Evolutionary conservation across 352 stramenopile genomes (phyloP).

Genomic region (Phytophthora idaei): DNA sequence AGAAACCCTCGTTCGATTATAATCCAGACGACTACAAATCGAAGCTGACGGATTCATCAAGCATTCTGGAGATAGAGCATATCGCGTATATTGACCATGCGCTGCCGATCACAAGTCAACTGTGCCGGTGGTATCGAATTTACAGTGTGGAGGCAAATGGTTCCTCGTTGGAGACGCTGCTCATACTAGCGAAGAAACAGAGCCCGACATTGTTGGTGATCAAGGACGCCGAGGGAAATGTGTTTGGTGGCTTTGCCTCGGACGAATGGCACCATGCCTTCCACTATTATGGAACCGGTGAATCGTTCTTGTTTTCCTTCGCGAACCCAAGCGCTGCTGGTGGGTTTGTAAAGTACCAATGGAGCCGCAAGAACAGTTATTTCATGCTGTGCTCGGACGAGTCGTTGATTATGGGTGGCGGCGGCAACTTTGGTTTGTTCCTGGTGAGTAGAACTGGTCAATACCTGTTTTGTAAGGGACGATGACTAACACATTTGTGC

Average conservation of each 20-base stretch:
- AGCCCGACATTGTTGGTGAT: slow-evolving; percentile 83
- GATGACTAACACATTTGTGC: slow-evolving; percentile 5
- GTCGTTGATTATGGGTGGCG: slow-evolving; percentile 90
- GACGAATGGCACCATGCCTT: slow-evolving; percentile 79
- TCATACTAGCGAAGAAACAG: slow-evolving; percentile 72
- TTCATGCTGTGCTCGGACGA: slow-evolving; percentile 92
- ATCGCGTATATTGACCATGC: slow-evolving; percentile 72
- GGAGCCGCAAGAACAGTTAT: slow-evolving; percentile 91
- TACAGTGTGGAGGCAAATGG: slow-evolving; percentile 82
- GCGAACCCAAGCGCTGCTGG: slow-evolving; percentile 37
- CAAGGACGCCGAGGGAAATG: slow-evolving; percentile 72
- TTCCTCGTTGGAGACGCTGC: slow-evolving; percentile 76
- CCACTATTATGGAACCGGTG: slow-evolving; percentile 90
- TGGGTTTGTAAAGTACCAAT: slow-evolving; percentile 81
- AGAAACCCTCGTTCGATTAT: slow-evolving; percentile 64
- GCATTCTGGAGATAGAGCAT: slow-evolving; percentile 75
- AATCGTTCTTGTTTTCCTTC: slow-evolving; percentile 92
- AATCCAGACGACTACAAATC: slow-evolving; percentile 67
- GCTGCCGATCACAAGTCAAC: slow-evolving; percentile 77
- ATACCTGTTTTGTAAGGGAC: background rate
- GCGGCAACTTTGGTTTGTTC: slow-evolving; percentile 89
- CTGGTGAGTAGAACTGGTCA: slow-evolving; percentile 53
- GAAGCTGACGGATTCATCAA: slow-evolving; percentile 77
- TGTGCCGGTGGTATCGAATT: slow-evolving; percentile 83
- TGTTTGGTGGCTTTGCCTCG: slow-evolving; percentile 86